Evolutionary conservation across 768 basidiomycete genomes (phyloP), one percentile per base, ranked within the genome.

Genomic region (Auriscalpium orientale): DNA sequence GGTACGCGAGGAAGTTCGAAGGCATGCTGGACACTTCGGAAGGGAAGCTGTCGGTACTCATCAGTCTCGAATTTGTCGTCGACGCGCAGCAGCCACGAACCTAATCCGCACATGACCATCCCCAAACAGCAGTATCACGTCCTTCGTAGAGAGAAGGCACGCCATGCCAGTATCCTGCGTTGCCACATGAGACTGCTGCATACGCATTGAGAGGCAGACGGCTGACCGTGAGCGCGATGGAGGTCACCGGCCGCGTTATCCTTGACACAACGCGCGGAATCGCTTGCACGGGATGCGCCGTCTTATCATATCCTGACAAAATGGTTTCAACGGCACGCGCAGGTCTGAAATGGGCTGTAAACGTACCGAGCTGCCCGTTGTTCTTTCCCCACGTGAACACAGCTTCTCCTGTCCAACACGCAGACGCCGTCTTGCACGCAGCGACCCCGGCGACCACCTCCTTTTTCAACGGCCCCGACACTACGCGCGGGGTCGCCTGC

Each of bases 351-450:
- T 28, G 13, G 43, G 33, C 8, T 50, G 46, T 46, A 13, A 8
- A 49, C 77, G 53, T 58, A 84, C 94, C 95, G 4, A 98, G 77
- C 67, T 99, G 97, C 0, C 97, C 97, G 44, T 78, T 79, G 68
- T 98, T 97, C 22, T 87, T 90, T 0, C 97, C 97, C 94, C 94
- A 98, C 0, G 91, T 92, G 67, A 79, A 94, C 2, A 92, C 79
- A 45, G 82, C 73, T 10, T 62, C 62, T 4, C 73, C 72, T 0
- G 92, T 94, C 90, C 91, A 97, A 69, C 92, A 95, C 6, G 84
- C 92, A 13, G 90, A 93, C 15, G 92, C 87, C 20, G 80, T 83
- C 66, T 90, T 87, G 62, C 87, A 90, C 0, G 95, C 93, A 0
- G 94, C 89, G 8, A 97, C 78, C 33, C 95, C 97, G 33, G 72